A percentile compares a stretch with the other conserved stretches of the same genome.
phyloP scores from a whole-genome alignment of 495 filamentous ascomycete species.

The Podospora pseudoanserina region DNA sequence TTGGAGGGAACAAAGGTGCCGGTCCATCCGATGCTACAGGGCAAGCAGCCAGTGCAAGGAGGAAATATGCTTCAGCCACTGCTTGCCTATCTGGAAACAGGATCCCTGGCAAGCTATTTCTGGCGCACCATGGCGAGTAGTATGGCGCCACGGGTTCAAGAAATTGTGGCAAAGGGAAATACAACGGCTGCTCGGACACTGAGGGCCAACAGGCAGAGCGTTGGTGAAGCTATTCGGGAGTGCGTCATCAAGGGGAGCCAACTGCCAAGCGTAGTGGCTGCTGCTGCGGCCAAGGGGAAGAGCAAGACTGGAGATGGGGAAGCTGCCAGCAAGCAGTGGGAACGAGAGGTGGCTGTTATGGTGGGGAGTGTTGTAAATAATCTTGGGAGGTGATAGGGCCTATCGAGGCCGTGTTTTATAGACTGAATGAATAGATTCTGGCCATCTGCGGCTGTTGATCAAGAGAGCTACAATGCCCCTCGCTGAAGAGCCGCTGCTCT shows the following conservation, averaged over 20 bases:
- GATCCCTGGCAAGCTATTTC: conserved; percentile 83
- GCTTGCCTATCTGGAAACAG: conserved; percentile 76
- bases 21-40: conserved; percentile 57
- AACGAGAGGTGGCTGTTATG: conserved; percentile 94
- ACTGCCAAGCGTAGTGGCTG: conserved; percentile 43
- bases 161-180: conserved; percentile 77
- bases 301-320: conserved; percentile 36
- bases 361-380: conserved; percentile 64
- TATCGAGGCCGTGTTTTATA: too few relatives aligned
- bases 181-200: conserved; percentile 78
- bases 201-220: conserved; percentile 65
- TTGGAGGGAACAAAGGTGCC: conserved; percentile 65
- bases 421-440: too few relatives aligned
- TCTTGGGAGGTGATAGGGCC: conserved; percentile 13
- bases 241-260: conserved; percentile 76
- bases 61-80: conserved; percentile 69
- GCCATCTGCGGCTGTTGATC: too few relatives aligned
- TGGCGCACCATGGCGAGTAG: conserved; percentile 82
- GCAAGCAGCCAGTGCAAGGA: conserved; percentile 23
- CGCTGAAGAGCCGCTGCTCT: too few relatives aligned
- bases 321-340: conserved; percentile 52
- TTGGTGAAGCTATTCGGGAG: conserved; percentile 73
- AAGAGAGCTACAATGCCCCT: too few relatives aligned
- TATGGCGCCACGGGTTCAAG: conserved; percentile 72
- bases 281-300: conserved; percentile 39